phyloP scores from a whole-genome alignment of 169 alveolate species.

The Eimeria praecox region DNA sequence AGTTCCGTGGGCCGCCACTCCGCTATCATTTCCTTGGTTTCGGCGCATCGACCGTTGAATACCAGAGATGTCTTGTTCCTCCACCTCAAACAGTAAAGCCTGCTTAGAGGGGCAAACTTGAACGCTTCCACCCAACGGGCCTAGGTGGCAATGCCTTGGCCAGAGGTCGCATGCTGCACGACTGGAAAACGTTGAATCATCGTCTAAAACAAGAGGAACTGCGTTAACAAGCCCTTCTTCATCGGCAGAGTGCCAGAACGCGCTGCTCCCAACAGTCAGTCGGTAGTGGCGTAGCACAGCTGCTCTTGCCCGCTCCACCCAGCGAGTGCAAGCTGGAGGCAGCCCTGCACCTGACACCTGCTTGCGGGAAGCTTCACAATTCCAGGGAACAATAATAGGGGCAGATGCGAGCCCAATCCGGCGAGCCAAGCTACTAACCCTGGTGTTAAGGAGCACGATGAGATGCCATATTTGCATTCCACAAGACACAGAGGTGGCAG shows the following conservation, averaged over 20 bases:
- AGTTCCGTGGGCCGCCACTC: background rate
- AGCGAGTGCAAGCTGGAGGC: background rate
- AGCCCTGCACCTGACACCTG: background rate
- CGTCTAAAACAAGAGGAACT: constrained; percentile 52
- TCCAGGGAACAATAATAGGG: constrained; percentile 67
- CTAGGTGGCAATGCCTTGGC: constrained; percentile 68
- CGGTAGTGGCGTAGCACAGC: constrained; percentile 54
- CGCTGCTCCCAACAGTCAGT: background rate
- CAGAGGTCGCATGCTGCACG: constrained; percentile 10
- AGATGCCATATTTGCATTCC: constrained; percentile 16
- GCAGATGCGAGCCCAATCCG: constrained; percentile 1
- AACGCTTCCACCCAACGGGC: background rate
- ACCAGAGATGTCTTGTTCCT: background rate
- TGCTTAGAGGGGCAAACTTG: background rate
- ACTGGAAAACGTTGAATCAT: background rate
- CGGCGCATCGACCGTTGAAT: background rate
- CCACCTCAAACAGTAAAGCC: background rate
- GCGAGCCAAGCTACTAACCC: constrained; percentile 50
- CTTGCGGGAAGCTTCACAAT: background rate
- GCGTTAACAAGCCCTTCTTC: constrained; percentile 37
- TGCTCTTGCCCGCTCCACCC: constrained; percentile 50
- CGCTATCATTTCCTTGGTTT: background rate
- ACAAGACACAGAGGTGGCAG: constrained; percentile 54
- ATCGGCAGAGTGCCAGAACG: background rate
- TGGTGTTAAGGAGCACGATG: constrained; percentile 17